phyloP scores from a whole-genome alignment of 1,139 yeast genomes.

The Kodamaea fungicola region DNA sequence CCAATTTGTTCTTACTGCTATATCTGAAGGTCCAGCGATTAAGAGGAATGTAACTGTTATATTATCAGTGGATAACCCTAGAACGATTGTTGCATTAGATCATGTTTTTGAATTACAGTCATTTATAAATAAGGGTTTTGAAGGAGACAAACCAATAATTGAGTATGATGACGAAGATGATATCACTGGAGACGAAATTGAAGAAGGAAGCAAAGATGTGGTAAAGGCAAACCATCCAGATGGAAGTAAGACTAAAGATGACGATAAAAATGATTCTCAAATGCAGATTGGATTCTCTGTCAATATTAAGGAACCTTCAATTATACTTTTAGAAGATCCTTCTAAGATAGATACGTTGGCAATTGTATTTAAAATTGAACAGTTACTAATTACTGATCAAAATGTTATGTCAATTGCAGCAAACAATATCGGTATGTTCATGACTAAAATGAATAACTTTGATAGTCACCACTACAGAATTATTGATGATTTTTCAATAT shows the following conservation, averaged over 20 bases:
- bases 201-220: not conserved
- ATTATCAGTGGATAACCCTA: constrained; percentile 76
- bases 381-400: constrained; percentile 68
- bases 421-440: constrained; percentile 81
- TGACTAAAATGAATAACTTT: constrained; percentile 69
- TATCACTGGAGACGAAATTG: not conserved
- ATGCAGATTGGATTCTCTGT: constrained; percentile 51
- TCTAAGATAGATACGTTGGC: constrained; percentile 73
- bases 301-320: constrained; percentile 74
- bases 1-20: constrained; percentile 64
- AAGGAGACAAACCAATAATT: constrained; percentile 17
- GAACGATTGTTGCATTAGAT: constrained; percentile 78
- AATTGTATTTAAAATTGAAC: constrained; percentile 83
- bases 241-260: not conserved
- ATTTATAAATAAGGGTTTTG: constrained; percentile 50
- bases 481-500: constrained; percentile 83
- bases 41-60: constrained; percentile 47
- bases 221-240: not conserved
- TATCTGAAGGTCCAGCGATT: constrained; percentile 39
- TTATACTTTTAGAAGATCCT: constrained; percentile 80
- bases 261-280: not conserved
- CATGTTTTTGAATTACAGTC: constrained; percentile 74
- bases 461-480: constrained; percentile 63
- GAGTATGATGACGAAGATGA: constrained; percentile 15
- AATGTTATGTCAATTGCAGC: constrained; percentile 64